Conservation (phyloP, 495 filamentous ascomycete species). For the Clavariopsis aquatica region DNA sequence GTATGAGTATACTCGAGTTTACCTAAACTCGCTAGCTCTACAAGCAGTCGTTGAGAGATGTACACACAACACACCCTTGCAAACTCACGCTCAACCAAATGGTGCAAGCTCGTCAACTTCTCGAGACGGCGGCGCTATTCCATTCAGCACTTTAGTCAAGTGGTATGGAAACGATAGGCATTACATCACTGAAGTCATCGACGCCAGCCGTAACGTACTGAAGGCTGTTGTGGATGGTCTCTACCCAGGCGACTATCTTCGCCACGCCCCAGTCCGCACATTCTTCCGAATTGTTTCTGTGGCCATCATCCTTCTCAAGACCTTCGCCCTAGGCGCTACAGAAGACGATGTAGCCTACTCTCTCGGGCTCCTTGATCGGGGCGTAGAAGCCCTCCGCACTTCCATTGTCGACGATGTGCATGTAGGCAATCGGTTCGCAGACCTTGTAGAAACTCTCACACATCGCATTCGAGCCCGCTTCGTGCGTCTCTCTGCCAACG, state of each 20-base stretch:
- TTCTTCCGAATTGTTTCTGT: constrained; percentile 93
- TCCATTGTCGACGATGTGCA: constrained; percentile 96
- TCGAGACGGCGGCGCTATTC: constrained; percentile 48
- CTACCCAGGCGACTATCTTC: constrained; percentile 77
- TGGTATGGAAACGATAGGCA: constrained; percentile 65
- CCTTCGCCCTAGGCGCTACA: constrained; percentile 88
- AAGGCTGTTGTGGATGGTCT: constrained; percentile 80
- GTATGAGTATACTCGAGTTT: constrained; percentile 55
- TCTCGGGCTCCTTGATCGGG: constrained; percentile 76
- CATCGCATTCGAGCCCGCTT: constrained; percentile 45
- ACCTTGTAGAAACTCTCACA: constrained; percentile 69
- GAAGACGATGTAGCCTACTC: constrained; percentile 84
- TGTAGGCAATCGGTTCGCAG: constrained; percentile 90
- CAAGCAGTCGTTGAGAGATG: constrained; percentile 95
- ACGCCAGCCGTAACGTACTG: constrained; percentile 81
- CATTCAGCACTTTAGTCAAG: constrained; percentile 57
- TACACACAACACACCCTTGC: constrained; percentile 59
- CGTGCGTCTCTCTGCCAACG: constrained; percentile 44
- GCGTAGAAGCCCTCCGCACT: constrained; percentile 74
- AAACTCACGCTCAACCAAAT: constrained; percentile 35
- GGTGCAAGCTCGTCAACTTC: constrained; percentile 17
- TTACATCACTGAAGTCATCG: constrained; percentile 86
- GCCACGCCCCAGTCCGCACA: constrained; percentile 88
- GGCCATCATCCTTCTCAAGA: constrained; percentile 93
- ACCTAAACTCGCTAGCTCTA: constrained; percentile 87